A percentile compares a stretch with the other conserved stretches of the same genome.
phyloP scores from a whole-genome alignment of 768 basidiomycete genomes.

The Lepiota venenata region DNA sequence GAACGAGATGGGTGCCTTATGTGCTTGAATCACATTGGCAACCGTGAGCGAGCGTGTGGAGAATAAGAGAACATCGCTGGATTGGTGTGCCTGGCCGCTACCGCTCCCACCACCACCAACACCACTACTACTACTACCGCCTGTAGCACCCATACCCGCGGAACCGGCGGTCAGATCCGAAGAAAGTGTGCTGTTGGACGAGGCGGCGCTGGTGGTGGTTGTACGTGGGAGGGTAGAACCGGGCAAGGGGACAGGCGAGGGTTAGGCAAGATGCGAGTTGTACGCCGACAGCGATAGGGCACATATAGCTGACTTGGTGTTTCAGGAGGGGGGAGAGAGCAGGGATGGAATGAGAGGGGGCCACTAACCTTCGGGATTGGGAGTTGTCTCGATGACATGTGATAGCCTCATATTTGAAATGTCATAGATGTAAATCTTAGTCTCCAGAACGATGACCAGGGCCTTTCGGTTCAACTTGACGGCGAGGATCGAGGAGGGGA shows the following conservation, averaged over 20 bases:
- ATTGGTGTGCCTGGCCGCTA: slow-evolving; percentile 30
- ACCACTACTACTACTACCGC: no score
- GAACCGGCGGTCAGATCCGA: slow-evolving; percentile 22
- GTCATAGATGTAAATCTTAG: slow-evolving; percentile 99
- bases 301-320: slow-evolving; percentile 6
- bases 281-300: slow-evolving; percentile 91
- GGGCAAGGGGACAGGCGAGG: slow-evolving; percentile 88
- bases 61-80: slow-evolving; percentile 92
- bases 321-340: not conserved
- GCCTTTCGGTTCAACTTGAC: slow-evolving; percentile 98
- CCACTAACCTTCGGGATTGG: slow-evolving; percentile 88
- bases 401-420: slow-evolving; percentile 97
- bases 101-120: no score
- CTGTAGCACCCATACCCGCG: slow-evolving; percentile 22
- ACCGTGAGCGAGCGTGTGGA: slow-evolving; percentile 89
- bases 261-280: slow-evolving; percentile 93
- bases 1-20: slow-evolving; percentile 89
- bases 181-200: not conserved
- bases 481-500: slow-evolving; percentile 94
- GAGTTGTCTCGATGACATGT: slow-evolving; percentile 95
- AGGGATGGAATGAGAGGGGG: not conserved
- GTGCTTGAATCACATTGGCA: slow-evolving; percentile 95
- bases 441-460: slow-evolving; percentile 92
- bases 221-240: slow-evolving; percentile 46
- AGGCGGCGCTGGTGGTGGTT: not conserved